These are phyloP conservation scores for Penicillium sclerotiorum DNA, from an alignment of 2,329 filamentous ascomycete species.

Conservation along the genomic window DNA sequence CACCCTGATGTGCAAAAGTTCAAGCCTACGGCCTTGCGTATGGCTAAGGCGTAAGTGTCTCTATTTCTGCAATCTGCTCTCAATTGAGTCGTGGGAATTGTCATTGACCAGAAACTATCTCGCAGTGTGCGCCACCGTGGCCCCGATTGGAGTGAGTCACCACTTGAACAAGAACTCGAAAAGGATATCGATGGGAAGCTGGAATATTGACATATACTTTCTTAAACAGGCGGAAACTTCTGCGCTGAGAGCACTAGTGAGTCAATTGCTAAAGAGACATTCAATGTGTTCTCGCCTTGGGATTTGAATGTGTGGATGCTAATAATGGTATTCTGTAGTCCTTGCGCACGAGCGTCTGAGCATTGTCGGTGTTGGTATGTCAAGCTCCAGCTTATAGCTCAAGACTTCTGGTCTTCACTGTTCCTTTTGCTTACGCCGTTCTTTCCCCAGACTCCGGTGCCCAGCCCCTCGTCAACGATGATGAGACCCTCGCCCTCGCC, in stretches of 20 bases:
- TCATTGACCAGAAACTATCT: slow-evolving; percentile 8
- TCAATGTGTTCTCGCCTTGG: too few species aligned
- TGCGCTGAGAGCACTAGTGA: slow-evolving; percentile 88
- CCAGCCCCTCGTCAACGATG: slow-evolving; percentile 90
- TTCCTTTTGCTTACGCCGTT: slow-evolving; percentile 15
- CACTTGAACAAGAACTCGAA: slow-evolving; percentile 12
- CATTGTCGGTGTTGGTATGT: slow-evolving; percentile 91
- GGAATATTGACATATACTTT: slow-evolving; percentile 26
- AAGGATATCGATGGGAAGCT: slow-evolving; percentile 3
- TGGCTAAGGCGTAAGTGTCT: slow-evolving; percentile 83
- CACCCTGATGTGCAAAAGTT: slow-evolving; percentile 95
- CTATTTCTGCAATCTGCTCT: not conserved
- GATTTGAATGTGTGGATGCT: slow-evolving; percentile 20
- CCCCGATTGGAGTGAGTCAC: slow-evolving; percentile 92
- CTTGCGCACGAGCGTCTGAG: slow-evolving; percentile 96
- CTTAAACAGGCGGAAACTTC: slow-evolving; percentile 74
- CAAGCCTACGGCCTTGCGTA: slow-evolving; percentile 89
- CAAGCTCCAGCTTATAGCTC: not conserved
- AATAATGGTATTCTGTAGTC: slow-evolving; percentile 57
- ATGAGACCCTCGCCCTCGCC: slow-evolving; percentile 83
- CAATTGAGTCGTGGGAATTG: not conserved
- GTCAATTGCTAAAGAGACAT: slow-evolving; percentile 30
- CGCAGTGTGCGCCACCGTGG: slow-evolving; percentile 88
- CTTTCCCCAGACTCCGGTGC: slow-evolving; percentile 76
- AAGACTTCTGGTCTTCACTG: not conserved